phyloP scores from a whole-genome alignment of 345 rosid species.

The Eucalyptus lansdowneana region DNA sequence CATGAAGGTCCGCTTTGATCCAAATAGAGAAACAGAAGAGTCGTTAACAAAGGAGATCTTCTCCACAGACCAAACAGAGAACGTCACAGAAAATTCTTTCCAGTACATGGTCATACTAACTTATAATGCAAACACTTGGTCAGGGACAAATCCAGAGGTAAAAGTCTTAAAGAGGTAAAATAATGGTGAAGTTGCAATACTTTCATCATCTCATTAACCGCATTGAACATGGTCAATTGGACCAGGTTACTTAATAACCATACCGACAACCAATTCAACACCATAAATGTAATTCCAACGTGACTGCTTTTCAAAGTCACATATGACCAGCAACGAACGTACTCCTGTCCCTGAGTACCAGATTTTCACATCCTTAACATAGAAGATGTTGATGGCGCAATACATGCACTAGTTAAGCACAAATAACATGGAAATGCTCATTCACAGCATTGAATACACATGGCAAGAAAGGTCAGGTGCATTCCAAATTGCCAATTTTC shows the following conservation, averaged over 20 bases:
- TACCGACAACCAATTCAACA: neutral
- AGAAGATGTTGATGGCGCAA: neutral
- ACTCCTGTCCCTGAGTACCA: neutral
- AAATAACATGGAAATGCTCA: neutral
- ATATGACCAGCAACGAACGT: neutral
- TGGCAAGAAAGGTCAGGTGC: neutral
- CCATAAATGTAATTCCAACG: neutral
- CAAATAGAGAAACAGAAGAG: neutral
- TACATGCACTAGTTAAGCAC: neutral
- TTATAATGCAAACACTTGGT: neutral
- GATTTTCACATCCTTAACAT: neutral
- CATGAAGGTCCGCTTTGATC: neutral
- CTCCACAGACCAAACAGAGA: neutral
- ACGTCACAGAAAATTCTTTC: neutral
- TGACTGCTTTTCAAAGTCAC: neutral
- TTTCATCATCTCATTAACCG: neutral
- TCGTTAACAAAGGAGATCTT: neutral
- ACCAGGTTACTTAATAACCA: neutral
- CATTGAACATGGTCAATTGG: neutral
- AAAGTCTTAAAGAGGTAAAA: neutral
- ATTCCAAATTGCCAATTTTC: neutral
- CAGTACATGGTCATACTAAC: neutral
- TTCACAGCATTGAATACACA: neutral
- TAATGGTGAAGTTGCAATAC: neutral
- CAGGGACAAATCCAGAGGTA: neutral